A percentile compares a stretch with the other conserved stretches of the same genome.
Conservation (phyloP, 768 basidiomycete genomes). For the Russula sp. region DNA sequence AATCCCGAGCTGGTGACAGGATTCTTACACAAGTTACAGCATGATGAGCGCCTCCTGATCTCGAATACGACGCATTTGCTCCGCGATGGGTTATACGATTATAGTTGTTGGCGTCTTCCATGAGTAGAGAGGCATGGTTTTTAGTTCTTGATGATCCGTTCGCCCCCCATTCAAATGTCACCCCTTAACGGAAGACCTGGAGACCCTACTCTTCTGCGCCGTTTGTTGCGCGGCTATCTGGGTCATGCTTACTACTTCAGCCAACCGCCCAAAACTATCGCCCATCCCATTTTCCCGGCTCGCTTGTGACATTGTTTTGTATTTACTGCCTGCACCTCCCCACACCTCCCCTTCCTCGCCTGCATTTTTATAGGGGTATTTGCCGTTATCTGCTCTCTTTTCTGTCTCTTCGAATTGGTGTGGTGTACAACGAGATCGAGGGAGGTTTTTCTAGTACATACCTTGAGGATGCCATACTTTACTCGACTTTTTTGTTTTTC, state of each 20-base stretch:
- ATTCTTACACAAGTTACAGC: constrained; percentile 11
- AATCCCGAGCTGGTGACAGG: background rate
- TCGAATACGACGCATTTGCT: background rate
- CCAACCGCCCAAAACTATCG: background rate
- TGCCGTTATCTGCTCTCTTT: constrained; percentile 21
- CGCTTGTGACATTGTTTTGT: constrained; percentile 12
- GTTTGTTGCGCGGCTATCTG: background rate
- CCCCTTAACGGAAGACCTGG: background rate
- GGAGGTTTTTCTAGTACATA: constrained; percentile 15
- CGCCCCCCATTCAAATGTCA: background rate
- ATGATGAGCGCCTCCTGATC: constrained; percentile 24
- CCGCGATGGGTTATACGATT: constrained; percentile 21
- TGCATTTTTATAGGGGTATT: constrained; percentile 24
- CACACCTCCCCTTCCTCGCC: constrained; percentile 7
- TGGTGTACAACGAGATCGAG: constrained; percentile 2
- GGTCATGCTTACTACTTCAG: background rate
- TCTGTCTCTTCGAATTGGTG: constrained; percentile 8
- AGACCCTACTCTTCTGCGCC: background rate
- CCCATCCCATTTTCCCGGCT: constrained; percentile 3
- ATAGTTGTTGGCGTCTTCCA: constrained; percentile 18
- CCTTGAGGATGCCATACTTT: constrained; percentile 19
- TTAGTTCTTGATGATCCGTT: constrained; percentile 4
- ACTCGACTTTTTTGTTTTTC: background rate
- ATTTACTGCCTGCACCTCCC: constrained; percentile 7
- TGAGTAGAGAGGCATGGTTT: constrained; percentile 5